These are phyloP conservation scores for Alternaria alternata DNA, from an alignment of 2,329 filamentous ascomycete species.

Conservation along the genomic window DNA sequence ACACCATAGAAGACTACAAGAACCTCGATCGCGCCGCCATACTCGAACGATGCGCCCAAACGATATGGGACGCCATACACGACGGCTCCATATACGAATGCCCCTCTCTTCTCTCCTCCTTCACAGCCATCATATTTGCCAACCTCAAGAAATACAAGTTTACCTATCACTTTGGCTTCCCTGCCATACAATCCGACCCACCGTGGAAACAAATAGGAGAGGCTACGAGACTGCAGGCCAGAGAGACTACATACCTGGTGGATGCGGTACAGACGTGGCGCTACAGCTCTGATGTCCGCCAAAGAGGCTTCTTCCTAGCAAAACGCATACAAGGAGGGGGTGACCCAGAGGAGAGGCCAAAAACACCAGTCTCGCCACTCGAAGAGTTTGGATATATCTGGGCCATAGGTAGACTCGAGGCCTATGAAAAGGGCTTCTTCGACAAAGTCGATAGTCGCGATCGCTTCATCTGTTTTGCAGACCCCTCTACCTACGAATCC, in stretches of 20 bases:
- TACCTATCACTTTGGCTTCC: slow-evolving; percentile 98
- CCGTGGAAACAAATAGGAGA: slow-evolving; percentile 69
- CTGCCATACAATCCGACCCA: slow-evolving; percentile 88
- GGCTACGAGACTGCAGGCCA: slow-evolving; percentile 61
- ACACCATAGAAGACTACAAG: slow-evolving; percentile 93
- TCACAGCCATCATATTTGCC: slow-evolving; percentile 88
- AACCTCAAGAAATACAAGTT: slow-evolving; percentile 98
- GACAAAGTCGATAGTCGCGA: slow-evolving; percentile 74
- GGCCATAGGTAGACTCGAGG: slow-evolving; percentile 77
- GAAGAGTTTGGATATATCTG: slow-evolving; percentile 74
- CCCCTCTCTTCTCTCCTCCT: slow-evolving; percentile 88
- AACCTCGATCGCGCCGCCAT: slow-evolving; percentile 80
- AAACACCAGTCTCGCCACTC: slow-evolving; percentile 61
- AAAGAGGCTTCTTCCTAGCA: slow-evolving; percentile 95
- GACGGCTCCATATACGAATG: slow-evolving; percentile 96
- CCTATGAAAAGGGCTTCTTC: slow-evolving; percentile 90
- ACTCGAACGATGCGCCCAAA: slow-evolving; percentile 79
- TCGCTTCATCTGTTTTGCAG: slow-evolving; percentile 84
- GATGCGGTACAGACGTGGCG: slow-evolving; percentile 88
- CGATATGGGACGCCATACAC: slow-evolving; percentile 97
- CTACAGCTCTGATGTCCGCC: slow-evolving; percentile 79
- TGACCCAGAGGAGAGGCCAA: slow-evolving; percentile 43
- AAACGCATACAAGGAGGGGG: slow-evolving; percentile 68
- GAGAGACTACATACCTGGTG: slow-evolving; percentile 80
- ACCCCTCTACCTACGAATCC: slow-evolving; percentile 87